Evolutionary conservation across 768 basidiomycete species (phyloP).

Genomic region (Kwoniella pini): DNA sequence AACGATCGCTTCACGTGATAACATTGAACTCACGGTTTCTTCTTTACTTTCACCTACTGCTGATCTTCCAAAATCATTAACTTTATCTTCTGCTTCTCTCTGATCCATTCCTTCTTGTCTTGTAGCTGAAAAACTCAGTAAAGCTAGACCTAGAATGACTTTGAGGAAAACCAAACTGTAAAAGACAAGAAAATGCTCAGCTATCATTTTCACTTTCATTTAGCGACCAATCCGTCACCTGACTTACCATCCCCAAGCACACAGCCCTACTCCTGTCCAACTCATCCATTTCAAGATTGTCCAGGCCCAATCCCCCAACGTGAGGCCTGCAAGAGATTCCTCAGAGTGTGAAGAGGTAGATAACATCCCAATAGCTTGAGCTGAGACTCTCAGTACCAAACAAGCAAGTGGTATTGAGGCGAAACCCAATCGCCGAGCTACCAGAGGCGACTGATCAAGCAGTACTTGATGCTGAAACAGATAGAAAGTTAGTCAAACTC

Average conservation of each 20-base stretch:
- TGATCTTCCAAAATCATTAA: conserved; percentile 87
- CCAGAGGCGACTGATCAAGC: conserved; percentile 92
- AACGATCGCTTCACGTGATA: not conserved
- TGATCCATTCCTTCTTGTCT: conserved; percentile 75
- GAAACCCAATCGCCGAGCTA: conserved; percentile 90
- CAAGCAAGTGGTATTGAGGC: conserved; percentile 88
- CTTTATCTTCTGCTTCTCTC: conserved; percentile 67
- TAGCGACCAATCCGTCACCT: no score
- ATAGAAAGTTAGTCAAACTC: not conserved
- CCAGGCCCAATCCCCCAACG: conserved; percentile 34
- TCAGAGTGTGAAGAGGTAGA: conserved; percentile 34
- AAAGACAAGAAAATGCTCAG: no score
- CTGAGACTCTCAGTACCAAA: conserved; percentile 59
- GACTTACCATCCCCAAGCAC: conserved; percentile 76
- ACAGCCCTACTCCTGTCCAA: conserved; percentile 37
- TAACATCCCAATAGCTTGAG: conserved; percentile 57
- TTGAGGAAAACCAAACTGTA: conserved; percentile 78
- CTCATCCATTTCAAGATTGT: conserved; percentile 60
- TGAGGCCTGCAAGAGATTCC: conserved; percentile 16
- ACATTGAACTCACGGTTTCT: conserved; percentile 67
- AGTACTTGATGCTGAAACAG: conserved; percentile 67
- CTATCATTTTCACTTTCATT: no score
- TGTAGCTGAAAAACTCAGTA: conserved; percentile 77
- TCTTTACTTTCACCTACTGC: conserved; percentile 88
- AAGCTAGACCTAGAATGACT: conserved; percentile 83